Conservation (phyloP, 2,329 filamentous ascomycete genomes). For the Leptographium lundbergii region DNA sequence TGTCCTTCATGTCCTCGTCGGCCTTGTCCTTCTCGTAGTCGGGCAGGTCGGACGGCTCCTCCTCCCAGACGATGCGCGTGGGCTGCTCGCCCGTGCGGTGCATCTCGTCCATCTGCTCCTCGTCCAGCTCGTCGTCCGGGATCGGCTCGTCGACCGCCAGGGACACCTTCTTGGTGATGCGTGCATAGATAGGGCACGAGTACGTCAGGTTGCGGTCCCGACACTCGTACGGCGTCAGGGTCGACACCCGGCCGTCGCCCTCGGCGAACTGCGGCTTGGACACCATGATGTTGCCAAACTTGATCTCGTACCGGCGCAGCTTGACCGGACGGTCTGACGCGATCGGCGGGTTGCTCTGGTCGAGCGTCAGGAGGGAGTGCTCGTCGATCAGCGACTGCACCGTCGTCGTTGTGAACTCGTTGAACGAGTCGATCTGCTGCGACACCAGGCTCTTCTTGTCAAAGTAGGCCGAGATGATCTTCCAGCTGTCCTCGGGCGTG, state of each 20-base stretch:
- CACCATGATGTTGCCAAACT: conserved; percentile 81
- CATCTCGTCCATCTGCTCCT: conserved; percentile 45
- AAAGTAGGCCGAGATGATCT: conserved; percentile 94
- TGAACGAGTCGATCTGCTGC: conserved; percentile 95
- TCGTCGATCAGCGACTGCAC: conserved; percentile 94
- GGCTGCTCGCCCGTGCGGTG: conserved; percentile 43
- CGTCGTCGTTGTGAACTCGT: conserved; percentile 88
- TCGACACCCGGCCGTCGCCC: conserved; percentile 75
- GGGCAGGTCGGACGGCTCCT: conserved; percentile 41
- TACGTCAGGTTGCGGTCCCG: conserved; percentile 94
- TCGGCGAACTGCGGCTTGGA: conserved; percentile 86
- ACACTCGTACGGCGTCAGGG: conserved; percentile 86
- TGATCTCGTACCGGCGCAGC: conserved; percentile 86
- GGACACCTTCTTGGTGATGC: conserved; percentile 74
- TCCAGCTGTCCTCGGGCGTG: conserved; percentile 97
- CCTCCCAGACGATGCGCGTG: conserved; percentile 47
- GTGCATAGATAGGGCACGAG: conserved; percentile 78
- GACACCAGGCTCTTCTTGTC: conserved; percentile 91
- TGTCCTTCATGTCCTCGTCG: conserved; percentile 49
- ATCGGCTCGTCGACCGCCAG: conserved; percentile 67
- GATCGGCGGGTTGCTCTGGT: conserved; percentile 73
- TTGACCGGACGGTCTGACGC: conserved; percentile 69
- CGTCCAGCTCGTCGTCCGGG: conserved; percentile 54
- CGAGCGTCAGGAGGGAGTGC: conserved; percentile 81
- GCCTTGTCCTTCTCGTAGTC: conserved; percentile 38